phyloP scores from a whole-genome alignment of 306 rosid species.

The Pterocarpus macrocarpus region DNA sequence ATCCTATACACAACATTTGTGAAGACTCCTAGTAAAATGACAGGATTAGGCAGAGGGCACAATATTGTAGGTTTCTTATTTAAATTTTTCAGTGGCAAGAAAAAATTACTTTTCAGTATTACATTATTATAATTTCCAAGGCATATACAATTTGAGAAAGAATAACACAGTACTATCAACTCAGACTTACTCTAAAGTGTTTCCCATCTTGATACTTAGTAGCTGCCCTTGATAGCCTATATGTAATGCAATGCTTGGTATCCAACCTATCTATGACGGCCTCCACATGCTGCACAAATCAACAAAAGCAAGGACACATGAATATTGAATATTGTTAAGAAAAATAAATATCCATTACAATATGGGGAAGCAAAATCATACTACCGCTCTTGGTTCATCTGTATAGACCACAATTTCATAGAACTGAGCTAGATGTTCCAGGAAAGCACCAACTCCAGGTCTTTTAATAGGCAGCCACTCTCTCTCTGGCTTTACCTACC shows the following conservation, averaged over 20 bases:
- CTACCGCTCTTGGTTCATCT: constrained; percentile 87
- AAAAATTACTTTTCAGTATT: constrained; percentile 1
- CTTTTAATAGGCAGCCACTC: constrained; percentile 96
- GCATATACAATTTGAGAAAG: constrained; percentile 20
- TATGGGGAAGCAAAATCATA: constrained; percentile 35
- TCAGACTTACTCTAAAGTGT: constrained; percentile 82
- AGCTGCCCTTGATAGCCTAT: constrained; percentile 87
- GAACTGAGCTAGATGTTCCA: constrained; percentile 94
- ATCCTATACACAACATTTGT: neutral
- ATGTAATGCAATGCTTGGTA: constrained; percentile 81
- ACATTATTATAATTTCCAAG: no score
- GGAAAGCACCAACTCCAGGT: constrained; percentile 97
- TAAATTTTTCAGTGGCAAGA: constrained; percentile 26
- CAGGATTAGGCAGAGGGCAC: neutral
- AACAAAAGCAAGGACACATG: constrained; percentile 21
- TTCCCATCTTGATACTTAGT: constrained; percentile 89
- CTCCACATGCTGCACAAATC: constrained; percentile 78
- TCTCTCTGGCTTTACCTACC: constrained; percentile 74
- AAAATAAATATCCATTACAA: constrained; percentile 21
- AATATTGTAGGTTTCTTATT: neutral
- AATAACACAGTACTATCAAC: neutral
- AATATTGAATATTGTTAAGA: constrained; percentile 5
- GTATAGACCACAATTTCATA: constrained; percentile 89
- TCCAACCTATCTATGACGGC: constrained; percentile 92
- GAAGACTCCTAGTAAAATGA: no score